These are phyloP conservation scores for Acorus gramineus DNA, from an alignment of 106 monocot species.

Conservation along the genomic window DNA sequence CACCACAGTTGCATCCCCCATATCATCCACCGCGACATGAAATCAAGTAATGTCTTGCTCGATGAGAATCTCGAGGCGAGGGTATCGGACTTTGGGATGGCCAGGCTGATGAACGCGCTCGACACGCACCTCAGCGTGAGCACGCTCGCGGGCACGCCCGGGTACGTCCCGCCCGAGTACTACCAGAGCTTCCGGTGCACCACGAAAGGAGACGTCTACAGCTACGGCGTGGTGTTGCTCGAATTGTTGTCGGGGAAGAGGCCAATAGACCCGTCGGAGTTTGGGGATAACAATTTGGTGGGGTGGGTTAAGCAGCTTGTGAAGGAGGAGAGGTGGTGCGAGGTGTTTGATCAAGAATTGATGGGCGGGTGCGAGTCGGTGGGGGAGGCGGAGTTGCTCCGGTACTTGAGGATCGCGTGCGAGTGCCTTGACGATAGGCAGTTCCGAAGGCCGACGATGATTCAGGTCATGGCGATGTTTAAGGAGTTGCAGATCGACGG, in stretches of 20 bases:
- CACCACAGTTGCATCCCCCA: conserved; percentile 78
- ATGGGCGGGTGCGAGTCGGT: background rate
- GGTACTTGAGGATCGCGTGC: conserved; percentile 53
- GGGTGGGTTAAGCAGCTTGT: conserved; percentile 76
- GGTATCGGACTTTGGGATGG: conserved; percentile 87
- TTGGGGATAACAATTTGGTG: conserved; percentile 78
- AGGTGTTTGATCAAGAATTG: conserved; percentile 54
- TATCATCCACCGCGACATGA: conserved; percentile 81
- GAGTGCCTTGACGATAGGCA: conserved; percentile 71
- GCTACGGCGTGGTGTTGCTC: conserved; percentile 69
- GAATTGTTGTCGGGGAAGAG: conserved; percentile 69
- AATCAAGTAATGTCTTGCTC: conserved; percentile 66
- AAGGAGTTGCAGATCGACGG: conserved; percentile 55
- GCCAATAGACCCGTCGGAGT: conserved; percentile 50
- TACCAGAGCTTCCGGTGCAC: conserved; percentile 91
- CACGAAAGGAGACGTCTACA: conserved; percentile 74
- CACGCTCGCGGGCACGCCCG: conserved; percentile 71
- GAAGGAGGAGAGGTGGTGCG: conserved; percentile 38
- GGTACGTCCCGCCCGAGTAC: conserved; percentile 93
- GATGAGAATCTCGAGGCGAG: conserved; percentile 56
- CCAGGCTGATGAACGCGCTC: conserved; percentile 50
- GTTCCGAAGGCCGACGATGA: conserved; percentile 59
- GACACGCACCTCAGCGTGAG: conserved; percentile 83
- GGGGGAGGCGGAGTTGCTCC: conserved; percentile 33
- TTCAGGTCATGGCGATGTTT: conserved; percentile 73